Evolutionary conservation across 1,284 basidiomycete species (phyloP), one percentile per base, ranked within the genome.

Genomic region (Farysia itapuensis): DNA sequence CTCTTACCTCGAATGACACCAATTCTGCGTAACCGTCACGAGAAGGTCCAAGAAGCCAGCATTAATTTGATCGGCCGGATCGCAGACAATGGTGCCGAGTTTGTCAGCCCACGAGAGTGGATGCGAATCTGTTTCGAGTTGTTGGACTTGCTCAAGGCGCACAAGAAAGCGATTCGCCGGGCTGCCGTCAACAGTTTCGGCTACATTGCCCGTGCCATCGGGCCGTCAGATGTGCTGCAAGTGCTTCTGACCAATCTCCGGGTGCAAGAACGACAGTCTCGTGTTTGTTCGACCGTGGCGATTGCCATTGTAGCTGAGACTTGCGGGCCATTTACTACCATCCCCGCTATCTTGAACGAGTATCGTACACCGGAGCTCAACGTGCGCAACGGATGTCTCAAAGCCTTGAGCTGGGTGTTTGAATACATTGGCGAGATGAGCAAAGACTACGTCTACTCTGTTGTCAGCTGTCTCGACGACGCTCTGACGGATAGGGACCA

Each of bases 41-140:
- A 99, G 78, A 98, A 98, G 78, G 95, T 99, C 61, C 95, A 99
- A 78, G 95, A 99, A 78, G 92, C 95, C 1, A 96, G 91, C 3
- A 99, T 98, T 81, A 98, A 98, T 80, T 83, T 99, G 80, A 98
- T 99, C 67, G 95, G 95, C 66, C 91, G 93, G 78, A 97, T 99
- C 66, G 93, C 95, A 50, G 95, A 99, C 85, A 90, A 95, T 77
- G 95, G 95, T 51, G 91, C 95, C 29, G 95, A 98, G 79, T 97
- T 91, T 57, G 95, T 98, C 0, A 92, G 92, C 21, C 94, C 95
- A 18, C 85, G 94, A 74, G 95, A 98, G 79, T 98, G 94, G 94
- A 98, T 99, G 95, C 87, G 95, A 73, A 99, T 99, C 78, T 98
- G 95, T 77, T 98, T 98, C 79, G 95, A 99, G 78, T 81, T 99